Conservation (phyloP, 768 basidiomycete genomes). For the Lactarius hatsudake region DNA sequence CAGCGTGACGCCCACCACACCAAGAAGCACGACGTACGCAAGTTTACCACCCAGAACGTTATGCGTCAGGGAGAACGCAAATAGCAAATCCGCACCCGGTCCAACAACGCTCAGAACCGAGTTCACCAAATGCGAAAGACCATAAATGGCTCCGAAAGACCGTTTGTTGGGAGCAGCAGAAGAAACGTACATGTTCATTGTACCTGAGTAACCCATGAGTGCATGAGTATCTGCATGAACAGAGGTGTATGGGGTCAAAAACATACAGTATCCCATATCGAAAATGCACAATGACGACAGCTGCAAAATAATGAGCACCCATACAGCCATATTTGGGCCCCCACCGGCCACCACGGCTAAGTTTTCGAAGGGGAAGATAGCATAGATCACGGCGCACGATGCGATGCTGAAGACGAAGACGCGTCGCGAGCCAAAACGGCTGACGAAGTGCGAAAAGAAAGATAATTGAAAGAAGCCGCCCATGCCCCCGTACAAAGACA, state of each 20-base stretch:
- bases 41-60: slow-evolving; percentile 19
- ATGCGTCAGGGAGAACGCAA: slow-evolving; percentile 53
- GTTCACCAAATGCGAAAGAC: slow-evolving; percentile 39
- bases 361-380: slow-evolving; percentile 31
- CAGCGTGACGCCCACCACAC: background rate
- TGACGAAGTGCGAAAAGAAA: slow-evolving; percentile 38
- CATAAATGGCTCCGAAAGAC: slow-evolving; percentile 66
- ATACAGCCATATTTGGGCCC: background rate
- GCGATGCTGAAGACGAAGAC: slow-evolving; percentile 29
- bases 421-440: slow-evolving; percentile 37
- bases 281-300: background rate
- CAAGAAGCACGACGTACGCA: background rate
- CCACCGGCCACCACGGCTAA: background rate
- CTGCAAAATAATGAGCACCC: background rate
- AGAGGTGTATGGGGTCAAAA: too few relatives aligned
- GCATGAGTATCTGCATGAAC: background rate
- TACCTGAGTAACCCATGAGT: slow-evolving; percentile 39
- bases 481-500: slow-evolving; percentile 37
- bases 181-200: slow-evolving; percentile 67
- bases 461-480: slow-evolving; percentile 40
- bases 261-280: background rate
- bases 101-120: slow-evolving; percentile 45
- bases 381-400: slow-evolving; percentile 30
- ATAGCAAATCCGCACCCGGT: slow-evolving; percentile 60
- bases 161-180: slow-evolving; percentile 60